phyloP scores from a whole-genome alignment of 2,329 filamentous ascomycete genomes.

The Monosporascus sp. region DNA sequence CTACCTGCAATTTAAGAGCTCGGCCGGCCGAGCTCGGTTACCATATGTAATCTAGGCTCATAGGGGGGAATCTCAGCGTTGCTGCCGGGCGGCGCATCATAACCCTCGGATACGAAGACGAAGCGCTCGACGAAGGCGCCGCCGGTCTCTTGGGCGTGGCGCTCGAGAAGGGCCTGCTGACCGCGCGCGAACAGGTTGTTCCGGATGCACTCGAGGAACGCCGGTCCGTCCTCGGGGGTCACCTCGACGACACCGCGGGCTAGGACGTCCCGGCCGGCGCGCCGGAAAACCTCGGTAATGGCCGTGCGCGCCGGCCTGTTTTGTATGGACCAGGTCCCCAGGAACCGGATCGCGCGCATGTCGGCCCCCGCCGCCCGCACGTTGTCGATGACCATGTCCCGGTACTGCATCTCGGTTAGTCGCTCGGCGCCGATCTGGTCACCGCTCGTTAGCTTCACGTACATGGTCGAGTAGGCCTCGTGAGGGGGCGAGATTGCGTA shows the following conservation, averaged over 20 bases:
- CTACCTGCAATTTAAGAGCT: too few relatives aligned
- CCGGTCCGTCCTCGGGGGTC: not conserved
- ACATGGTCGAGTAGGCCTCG: slow-evolving; percentile 4
- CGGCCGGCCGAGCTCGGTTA: not conserved
- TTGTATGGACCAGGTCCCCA: slow-evolving; percentile 1
- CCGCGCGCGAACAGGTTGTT: slow-evolving; percentile 7
- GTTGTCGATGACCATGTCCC: slow-evolving; percentile 12
- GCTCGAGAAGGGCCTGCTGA: not conserved
- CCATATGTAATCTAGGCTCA: not conserved
- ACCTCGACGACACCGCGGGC: slow-evolving; percentile 2
- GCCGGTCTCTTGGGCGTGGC: slow-evolving; percentile 2
- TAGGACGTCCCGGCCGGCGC: not conserved
- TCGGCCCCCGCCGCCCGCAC: slow-evolving; percentile 6
- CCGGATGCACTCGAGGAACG: not conserved
- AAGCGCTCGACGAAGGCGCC: slow-evolving; percentile 7
- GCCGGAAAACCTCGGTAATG: not conserved
- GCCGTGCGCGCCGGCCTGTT: not conserved
- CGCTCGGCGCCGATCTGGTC: not conserved
- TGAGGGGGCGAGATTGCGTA: slow-evolving; percentile 4
- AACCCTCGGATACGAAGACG: slow-evolving; percentile 6
- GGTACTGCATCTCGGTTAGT: slow-evolving; percentile 5
- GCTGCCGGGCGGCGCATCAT: not conserved
- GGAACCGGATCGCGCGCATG: slow-evolving; percentile 3
- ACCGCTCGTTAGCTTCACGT: not conserved
- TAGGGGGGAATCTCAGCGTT: not conserved